Evolutionary conservation across 495 filamentous ascomycete species (phyloP), one percentile per base, ranked within the genome.

Genomic region (Xeromyces bisporus): DNA sequence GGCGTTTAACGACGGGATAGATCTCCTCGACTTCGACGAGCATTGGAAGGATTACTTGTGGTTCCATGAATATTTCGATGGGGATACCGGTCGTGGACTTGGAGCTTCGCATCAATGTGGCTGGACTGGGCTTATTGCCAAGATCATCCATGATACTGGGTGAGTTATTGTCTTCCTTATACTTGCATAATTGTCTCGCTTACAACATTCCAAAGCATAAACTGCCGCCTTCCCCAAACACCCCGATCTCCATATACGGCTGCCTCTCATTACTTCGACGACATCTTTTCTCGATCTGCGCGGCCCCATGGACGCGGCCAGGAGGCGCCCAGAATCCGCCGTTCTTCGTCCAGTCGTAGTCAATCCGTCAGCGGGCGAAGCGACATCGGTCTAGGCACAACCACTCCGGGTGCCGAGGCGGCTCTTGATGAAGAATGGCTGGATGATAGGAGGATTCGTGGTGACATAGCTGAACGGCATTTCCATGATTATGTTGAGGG

Each of bases 11-110:
- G 74, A 66, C 30, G 71, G 76, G 14, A 83, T 73, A 35, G 78
- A 93, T 32, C 60, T 76, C 36, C 72, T 96, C 18, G 83, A 96
- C 56, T 89, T 75, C 39, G 81, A 96, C 50, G 71, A 80, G 14
- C 60, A 93, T 54, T 94, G 87, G 87, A 83, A 72, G 47, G 84
- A 94, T 47, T 71, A 92, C 43, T 56, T 94, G 36, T 93, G 82
- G 77, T 96, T 91, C 66, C 77, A 92, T 45, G 87, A 96, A 51
- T 96, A 91, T 61, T 96, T 96, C 44, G 86, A 96, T 42, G 87
- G 81, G 16, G 89, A 96, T 46, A 75, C 62, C 15, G 87, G 89
- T 10, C 74, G 83, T 31, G 87, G 89, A 4, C 62, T 94, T 6
- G 87, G 87, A 32, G 82, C 87, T 14, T 89, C 80, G 28, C 89